Percentiles rank a stretch among this genome's conserved stretches.
Evolutionary conservation across 2,329 filamentous ascomycete species (phyloP).

Genomic region (Rhinocladiella similis): DNA sequence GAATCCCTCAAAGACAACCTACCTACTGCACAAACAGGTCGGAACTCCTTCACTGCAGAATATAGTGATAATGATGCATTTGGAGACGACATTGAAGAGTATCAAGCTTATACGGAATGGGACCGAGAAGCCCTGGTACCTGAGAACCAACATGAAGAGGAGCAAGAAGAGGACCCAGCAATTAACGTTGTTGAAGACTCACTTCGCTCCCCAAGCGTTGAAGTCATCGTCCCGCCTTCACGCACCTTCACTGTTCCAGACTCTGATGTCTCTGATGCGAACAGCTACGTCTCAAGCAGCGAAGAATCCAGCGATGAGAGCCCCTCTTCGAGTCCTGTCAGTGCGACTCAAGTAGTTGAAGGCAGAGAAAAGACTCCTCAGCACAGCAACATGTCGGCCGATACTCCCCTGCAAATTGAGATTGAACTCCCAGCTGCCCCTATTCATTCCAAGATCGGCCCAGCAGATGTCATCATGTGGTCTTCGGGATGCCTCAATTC

Average conservation of each 20-base stretch:
- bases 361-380: background rate
- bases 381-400: background rate
- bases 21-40: slow-evolving; percentile 4
- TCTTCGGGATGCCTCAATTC: background rate
- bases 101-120: background rate
- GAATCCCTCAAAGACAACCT: background rate
- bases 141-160: background rate
- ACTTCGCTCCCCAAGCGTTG: slow-evolving; percentile 18
- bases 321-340: slow-evolving; percentile 15
- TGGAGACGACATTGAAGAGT: background rate
- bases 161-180: slow-evolving; percentile 7
- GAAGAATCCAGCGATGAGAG: slow-evolving; percentile 14
- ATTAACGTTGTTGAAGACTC: slow-evolving; percentile 23
- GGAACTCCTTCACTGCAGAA: slow-evolving; percentile 43
- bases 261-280: slow-evolving; percentile 12
- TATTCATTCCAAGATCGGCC: background rate
- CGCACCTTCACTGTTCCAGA: slow-evolving; percentile 23
- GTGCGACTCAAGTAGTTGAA: background rate
- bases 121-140: background rate
- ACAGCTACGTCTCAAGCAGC: slow-evolving; percentile 12
- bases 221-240: slow-evolving; percentile 16
- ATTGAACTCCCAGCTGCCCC: no score
- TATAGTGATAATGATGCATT: slow-evolving; percentile 31
- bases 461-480: background rate
- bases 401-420: no score